Evolutionary conservation across 495 filamentous ascomycete genomes (phyloP).

Genomic region (Xylaria venustula): DNA sequence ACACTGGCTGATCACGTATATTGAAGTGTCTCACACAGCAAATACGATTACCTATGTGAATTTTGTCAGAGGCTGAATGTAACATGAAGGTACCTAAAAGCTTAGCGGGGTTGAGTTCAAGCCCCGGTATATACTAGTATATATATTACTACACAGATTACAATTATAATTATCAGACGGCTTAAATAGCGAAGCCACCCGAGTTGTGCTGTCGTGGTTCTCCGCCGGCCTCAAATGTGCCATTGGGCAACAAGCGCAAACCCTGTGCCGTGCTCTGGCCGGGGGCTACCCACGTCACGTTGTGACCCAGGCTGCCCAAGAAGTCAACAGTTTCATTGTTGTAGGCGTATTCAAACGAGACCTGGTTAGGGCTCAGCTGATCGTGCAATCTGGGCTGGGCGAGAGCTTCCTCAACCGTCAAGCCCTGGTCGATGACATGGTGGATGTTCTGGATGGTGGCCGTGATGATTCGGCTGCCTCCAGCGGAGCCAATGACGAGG

Average conservation of each 20-base stretch:
- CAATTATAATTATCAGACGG: no score
- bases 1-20: no score
- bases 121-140: background rate
- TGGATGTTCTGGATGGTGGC: slow-evolving; percentile 75
- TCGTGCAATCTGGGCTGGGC: slow-evolving; percentile 73
- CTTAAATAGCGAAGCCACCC: slow-evolving; percentile 66
- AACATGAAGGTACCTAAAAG: no score
- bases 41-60: no score
- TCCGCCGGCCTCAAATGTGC: slow-evolving; percentile 57
- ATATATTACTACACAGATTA: background rate
- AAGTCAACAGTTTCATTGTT: slow-evolving; percentile 64
- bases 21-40: no score
- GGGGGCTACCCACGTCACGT: slow-evolving; percentile 67
- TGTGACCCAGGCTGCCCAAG: slow-evolving; percentile 65
- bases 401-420: slow-evolving; percentile 60
- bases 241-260: slow-evolving; percentile 64
- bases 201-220: slow-evolving; percentile 76
- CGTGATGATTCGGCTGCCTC: slow-evolving; percentile 87
- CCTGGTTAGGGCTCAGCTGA: slow-evolving; percentile 71
- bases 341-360: slow-evolving; percentile 68
- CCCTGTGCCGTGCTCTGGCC: slow-evolving; percentile 70
- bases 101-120: no score
- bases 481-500: slow-evolving; percentile 72
- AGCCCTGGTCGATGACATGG: slow-evolving; percentile 65
- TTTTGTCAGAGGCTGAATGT: no score